Conservation (phyloP, 2,329 filamentous ascomycete species). For the Emericellopsis cladophorae region DNA sequence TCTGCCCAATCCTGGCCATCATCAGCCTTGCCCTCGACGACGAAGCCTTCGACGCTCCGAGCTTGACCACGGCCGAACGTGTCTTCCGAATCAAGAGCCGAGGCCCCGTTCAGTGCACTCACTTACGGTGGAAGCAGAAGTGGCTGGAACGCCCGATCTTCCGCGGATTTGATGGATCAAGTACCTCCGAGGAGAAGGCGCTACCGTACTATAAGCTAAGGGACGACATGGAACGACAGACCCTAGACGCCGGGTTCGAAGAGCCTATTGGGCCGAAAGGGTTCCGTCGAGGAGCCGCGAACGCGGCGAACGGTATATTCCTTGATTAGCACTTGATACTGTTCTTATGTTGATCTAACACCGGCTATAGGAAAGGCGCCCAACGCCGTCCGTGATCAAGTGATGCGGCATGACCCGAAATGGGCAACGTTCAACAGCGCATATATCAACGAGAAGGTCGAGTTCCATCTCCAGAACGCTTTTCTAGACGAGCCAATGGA, state of each 20-base stretch:
- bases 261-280: constrained; percentile 3
- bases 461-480: constrained; percentile 15
- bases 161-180: too few relatives aligned
- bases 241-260: constrained; percentile 8
- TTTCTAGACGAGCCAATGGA: constrained; percentile 11
- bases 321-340: too few relatives aligned
- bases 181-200: neutral
- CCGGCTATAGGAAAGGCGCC: constrained; percentile 11
- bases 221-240: constrained; percentile 10
- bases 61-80: too few relatives aligned
- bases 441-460: constrained; percentile 14
- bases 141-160: too few relatives aligned
- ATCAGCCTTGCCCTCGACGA: too few relatives aligned
- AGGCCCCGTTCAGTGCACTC: too few relatives aligned
- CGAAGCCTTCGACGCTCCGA: too few relatives aligned
- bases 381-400: constrained; percentile 13
- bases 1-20: too few relatives aligned
- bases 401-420: constrained; percentile 14
- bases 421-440: constrained; percentile 12
- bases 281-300: constrained; percentile 8
- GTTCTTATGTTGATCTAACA: too few relatives aligned
- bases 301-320: constrained; percentile 9
- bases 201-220: constrained; percentile 10
- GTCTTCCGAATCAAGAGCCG: too few relatives aligned
- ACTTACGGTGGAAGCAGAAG: too few relatives aligned